phyloP scores from a whole-genome alignment of 345 rosid species.

The Corymbia maculata region DNA sequence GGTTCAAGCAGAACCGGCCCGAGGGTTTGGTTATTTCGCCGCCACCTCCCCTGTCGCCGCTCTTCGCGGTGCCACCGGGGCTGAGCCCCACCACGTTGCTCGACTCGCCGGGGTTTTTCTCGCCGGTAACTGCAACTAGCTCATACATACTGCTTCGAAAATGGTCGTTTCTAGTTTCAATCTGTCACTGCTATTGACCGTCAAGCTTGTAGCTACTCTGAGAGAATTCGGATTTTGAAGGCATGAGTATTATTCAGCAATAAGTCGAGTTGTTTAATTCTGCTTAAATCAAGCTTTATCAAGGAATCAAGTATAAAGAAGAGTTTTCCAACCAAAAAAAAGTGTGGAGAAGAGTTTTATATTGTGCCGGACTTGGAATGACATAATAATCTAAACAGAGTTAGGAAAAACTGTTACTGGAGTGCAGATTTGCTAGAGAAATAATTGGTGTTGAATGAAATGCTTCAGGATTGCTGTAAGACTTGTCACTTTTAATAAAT shows the following conservation, averaged over 20 bases:
- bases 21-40: constrained; percentile 26
- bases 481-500: background rate
- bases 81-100: constrained; percentile 43
- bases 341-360: background rate
- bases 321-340: background rate
- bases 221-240: background rate
- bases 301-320: background rate
- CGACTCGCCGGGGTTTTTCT: constrained; percentile 67
- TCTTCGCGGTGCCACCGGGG: constrained; percentile 42
- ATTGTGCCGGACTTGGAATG: background rate
- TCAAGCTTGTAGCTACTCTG: background rate
- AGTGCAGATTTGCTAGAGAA: background rate
- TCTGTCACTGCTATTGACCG: background rate
- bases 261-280: background rate
- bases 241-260: background rate
- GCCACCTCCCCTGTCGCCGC: constrained; percentile 17
- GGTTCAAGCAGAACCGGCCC: constrained; percentile 35
- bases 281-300: background rate
- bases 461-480: background rate
- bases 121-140: constrained; percentile 13
- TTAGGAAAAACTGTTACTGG: background rate
- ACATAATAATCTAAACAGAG: background rate
- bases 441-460: background rate
- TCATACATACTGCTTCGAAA: background rate
- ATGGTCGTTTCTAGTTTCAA: background rate